A percentile compares a stretch with the other conserved stretches of the same genome.
These are phyloP conservation scores for Mortierella sp. DNA, from an alignment of 371 early-diverging fungal genomes.

Conservation along the genomic window DNA sequence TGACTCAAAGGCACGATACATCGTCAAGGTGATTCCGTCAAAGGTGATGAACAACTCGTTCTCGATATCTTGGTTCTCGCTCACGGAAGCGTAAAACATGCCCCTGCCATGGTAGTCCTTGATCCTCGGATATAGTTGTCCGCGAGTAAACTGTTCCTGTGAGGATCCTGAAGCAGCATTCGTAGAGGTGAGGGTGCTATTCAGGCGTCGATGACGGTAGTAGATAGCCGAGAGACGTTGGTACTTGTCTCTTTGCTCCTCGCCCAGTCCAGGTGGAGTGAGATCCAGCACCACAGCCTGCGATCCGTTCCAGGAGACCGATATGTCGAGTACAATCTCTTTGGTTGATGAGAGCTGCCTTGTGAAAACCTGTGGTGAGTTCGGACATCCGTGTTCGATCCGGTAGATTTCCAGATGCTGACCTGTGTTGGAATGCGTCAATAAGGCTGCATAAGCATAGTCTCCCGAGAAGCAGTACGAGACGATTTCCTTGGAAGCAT, in stretches of 20 bases:
- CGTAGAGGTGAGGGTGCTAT: not conserved
- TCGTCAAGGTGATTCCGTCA: not conserved
- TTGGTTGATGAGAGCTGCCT: not conserved
- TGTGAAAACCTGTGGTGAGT: not conserved
- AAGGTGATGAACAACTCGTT: not conserved
- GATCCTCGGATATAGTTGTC: not conserved
- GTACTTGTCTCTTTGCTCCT: too few relatives aligned
- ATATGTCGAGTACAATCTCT: not conserved
- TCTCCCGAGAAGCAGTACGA: not conserved
- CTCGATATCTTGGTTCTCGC: not conserved
- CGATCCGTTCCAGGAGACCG: not conserved
- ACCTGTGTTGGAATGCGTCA: not conserved
- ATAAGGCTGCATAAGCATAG: not conserved
- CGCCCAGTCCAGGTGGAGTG: too few relatives aligned
- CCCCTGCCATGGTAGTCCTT: not conserved
- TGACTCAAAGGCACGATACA: not conserved
- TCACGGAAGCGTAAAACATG: not conserved
- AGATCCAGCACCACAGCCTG: not conserved
- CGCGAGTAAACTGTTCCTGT: not conserved
- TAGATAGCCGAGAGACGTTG: not conserved
- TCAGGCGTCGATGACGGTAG: not conserved
- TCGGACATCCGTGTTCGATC: not conserved
- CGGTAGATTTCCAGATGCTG: not conserved
- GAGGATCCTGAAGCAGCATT: not conserved
- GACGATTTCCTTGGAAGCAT: not conserved